Percentiles rank a stretch among this genome's conserved stretches.
phyloP scores from a whole-genome alignment of 306 rosid genomes.

The Dalbergia oliveri region DNA sequence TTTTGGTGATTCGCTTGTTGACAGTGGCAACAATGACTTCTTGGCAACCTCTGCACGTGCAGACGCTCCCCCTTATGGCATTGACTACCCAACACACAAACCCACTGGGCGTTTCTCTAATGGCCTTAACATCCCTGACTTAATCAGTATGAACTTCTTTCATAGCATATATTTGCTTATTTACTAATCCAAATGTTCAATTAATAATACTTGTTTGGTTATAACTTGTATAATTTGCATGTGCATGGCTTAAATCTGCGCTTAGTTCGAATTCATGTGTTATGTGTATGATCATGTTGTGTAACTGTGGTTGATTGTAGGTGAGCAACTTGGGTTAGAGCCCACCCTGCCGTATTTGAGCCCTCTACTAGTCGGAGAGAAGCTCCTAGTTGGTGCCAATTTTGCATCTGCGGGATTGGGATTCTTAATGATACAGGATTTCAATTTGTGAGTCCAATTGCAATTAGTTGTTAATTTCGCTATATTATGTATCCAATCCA shows the following conservation, averaged over 20 bases:
- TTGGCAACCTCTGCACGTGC: constrained; percentile 89
- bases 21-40: constrained; percentile 88
- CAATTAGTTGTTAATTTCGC: constrained; percentile 51
- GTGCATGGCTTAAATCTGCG: not conserved
- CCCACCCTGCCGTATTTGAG: constrained; percentile 81
- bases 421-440: constrained; percentile 85
- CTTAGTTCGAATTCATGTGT: not conserved
- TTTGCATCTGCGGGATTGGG: constrained; percentile 89
- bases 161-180: not conserved
- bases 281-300: not conserved
- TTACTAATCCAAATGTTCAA: not conserved
- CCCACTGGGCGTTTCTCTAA: constrained; percentile 95
- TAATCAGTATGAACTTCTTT: constrained; percentile 55
- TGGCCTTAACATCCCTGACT: constrained; percentile 91
- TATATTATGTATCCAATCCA: not conserved
- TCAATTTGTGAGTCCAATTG: constrained; percentile 72
- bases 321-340: constrained; percentile 72
- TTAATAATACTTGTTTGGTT: constrained; percentile 4
- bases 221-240: constrained; percentile 24
- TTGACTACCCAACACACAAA: constrained; percentile 72
- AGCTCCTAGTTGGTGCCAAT: constrained; percentile 84
- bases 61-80: constrained; percentile 80
- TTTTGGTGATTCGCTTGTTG: constrained; percentile 93
- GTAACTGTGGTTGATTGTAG: constrained; percentile 44
- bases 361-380: constrained; percentile 60